Evolutionary conservation across 2,329 filamentous ascomycete genomes (phyloP).

Genomic region (Purpureocillium lavendulum): DNA sequence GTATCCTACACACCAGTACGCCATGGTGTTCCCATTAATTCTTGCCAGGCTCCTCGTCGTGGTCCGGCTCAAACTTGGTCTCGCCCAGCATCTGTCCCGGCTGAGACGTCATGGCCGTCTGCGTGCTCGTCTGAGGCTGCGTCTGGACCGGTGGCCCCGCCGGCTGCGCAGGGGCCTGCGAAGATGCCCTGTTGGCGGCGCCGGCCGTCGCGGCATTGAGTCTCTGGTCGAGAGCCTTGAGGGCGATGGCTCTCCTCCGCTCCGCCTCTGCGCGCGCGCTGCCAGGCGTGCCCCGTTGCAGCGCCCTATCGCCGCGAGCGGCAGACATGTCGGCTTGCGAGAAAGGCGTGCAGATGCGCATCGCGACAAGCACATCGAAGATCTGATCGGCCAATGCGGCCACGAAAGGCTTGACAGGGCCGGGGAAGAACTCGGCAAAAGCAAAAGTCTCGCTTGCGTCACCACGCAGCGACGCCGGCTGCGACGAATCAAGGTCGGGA

Average conservation of each 20-base stretch:
- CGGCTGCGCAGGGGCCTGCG: slow-evolving; percentile 27
- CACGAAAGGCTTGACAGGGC: slow-evolving; percentile 69
- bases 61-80: slow-evolving; percentile 62
- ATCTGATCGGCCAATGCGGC: slow-evolving; percentile 64
- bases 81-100: slow-evolving; percentile 54
- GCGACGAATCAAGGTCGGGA: slow-evolving; percentile 57
- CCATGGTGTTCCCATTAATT: slow-evolving; percentile 10
- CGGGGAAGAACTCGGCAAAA: slow-evolving; percentile 92
- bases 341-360: slow-evolving; percentile 79
- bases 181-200: slow-evolving; percentile 20
- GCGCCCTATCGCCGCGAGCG: slow-evolving; percentile 54
- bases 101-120: slow-evolving; percentile 49
- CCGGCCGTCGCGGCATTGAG: slow-evolving; percentile 71
- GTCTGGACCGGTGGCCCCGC: slow-evolving; percentile 48
- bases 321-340: slow-evolving; percentile 71
- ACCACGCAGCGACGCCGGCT: slow-evolving; percentile 60
- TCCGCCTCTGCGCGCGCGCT: slow-evolving; percentile 86
- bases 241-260: slow-evolving; percentile 74
- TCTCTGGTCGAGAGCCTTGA: slow-evolving; percentile 87
- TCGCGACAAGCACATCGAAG: slow-evolving; percentile 64
- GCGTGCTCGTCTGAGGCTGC: slow-evolving; percentile 46
- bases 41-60: slow-evolving; percentile 31
- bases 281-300: slow-evolving; percentile 49
- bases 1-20: background rate
- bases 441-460: slow-evolving; percentile 96